Evolutionary conservation across 129 eudicot species (phyloP).

Genomic region (Rutidosis leptorrhynchoides): DNA sequence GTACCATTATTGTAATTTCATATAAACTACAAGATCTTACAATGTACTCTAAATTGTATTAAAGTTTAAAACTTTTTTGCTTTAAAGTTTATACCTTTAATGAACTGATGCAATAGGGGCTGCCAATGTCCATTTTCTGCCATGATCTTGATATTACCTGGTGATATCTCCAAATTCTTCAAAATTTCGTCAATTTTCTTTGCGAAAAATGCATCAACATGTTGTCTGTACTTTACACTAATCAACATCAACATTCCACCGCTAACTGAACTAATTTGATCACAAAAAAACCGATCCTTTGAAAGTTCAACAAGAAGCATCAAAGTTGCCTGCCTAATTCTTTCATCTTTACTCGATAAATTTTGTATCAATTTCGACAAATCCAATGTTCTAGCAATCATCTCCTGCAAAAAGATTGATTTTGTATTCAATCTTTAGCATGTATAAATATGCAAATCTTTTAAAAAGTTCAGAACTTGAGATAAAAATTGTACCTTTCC

Average conservation of each 20-base stretch:
- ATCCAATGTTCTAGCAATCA: constrained; percentile 38
- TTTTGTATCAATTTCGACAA: constrained; percentile 38
- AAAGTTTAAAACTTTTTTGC: neutral
- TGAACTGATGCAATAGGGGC: constrained; percentile 56
- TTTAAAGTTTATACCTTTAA: constrained; percentile 46
- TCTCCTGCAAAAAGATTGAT: constrained; percentile 41
- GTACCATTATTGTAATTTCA: too few relatives aligned
- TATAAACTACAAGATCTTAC: too few relatives aligned
- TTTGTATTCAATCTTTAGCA: neutral
- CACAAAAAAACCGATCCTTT: constrained; percentile 31
- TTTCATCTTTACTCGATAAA: constrained; percentile 53
- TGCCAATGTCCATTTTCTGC: constrained; percentile 78
- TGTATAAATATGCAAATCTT: neutral
- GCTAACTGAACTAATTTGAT: constrained; percentile 41
- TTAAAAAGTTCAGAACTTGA: constrained; percentile 2
- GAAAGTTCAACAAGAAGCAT: constrained; percentile 61
- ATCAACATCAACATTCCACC: constrained; percentile 60
- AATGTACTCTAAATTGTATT: too few relatives aligned
- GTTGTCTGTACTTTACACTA: constrained; percentile 45
- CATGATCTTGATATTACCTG: constrained; percentile 63
- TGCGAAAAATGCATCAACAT: constrained; percentile 47
- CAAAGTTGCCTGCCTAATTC: constrained; percentile 46
- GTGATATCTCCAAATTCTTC: constrained; percentile 52
- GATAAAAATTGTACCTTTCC: constrained; percentile 32
- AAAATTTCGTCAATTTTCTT: constrained; percentile 51